Percentiles rank a stretch among this genome's conserved stretches.
Conservation (phyloP, 2,329 filamentous ascomycete species). For the Akanthomyces uredinophilus region DNA sequence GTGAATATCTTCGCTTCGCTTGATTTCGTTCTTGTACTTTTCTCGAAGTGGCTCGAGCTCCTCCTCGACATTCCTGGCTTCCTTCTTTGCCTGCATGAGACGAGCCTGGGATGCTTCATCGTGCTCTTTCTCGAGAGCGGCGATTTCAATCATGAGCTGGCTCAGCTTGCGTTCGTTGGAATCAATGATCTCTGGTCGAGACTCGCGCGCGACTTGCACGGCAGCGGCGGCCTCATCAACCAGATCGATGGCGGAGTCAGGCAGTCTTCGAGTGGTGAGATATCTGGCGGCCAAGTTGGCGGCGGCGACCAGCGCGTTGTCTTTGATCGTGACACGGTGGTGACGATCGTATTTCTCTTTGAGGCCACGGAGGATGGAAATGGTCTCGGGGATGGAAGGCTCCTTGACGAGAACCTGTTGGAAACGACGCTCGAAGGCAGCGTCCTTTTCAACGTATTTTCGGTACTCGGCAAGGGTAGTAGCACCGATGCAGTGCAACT, state of each 20-base stretch:
- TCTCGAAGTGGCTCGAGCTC: slow-evolving; percentile 87
- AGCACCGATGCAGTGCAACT: slow-evolving; percentile 95
- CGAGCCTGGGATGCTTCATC: slow-evolving; percentile 87
- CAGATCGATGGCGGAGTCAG: slow-evolving; percentile 93
- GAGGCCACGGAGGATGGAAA: slow-evolving; percentile 95
- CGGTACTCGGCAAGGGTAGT: slow-evolving; percentile 93
- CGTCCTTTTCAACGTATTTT: slow-evolving; percentile 99
- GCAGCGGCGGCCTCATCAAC: slow-evolving; percentile 95
- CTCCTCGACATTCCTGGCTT: slow-evolving; percentile 91
- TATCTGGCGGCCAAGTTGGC: slow-evolving; percentile 92
- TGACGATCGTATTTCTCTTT: slow-evolving; percentile 99
- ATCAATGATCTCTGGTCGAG: slow-evolving; percentile 92
- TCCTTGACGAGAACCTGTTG: slow-evolving; percentile 98
- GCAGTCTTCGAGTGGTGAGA: slow-evolving; percentile 81
- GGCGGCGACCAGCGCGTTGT: slow-evolving; percentile 85
- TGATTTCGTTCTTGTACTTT: slow-evolving; percentile 92
- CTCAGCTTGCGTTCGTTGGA: slow-evolving; percentile 85
- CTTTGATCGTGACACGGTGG: slow-evolving; percentile 93
- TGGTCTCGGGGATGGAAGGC: slow-evolving; percentile 78
- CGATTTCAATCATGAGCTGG: slow-evolving; percentile 95
- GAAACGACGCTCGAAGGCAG: slow-evolving; percentile 96
- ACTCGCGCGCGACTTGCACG: slow-evolving; percentile 92
- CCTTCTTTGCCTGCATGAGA: slow-evolving; percentile 75
- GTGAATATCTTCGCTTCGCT: slow-evolving; percentile 85
- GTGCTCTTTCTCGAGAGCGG: slow-evolving; percentile 87